Percentiles rank a stretch among this genome's conserved stretches.
Evolutionary conservation across 139 green algal species (phyloP).

Genomic region (Chlamydomonas asymmetrica): DNA sequence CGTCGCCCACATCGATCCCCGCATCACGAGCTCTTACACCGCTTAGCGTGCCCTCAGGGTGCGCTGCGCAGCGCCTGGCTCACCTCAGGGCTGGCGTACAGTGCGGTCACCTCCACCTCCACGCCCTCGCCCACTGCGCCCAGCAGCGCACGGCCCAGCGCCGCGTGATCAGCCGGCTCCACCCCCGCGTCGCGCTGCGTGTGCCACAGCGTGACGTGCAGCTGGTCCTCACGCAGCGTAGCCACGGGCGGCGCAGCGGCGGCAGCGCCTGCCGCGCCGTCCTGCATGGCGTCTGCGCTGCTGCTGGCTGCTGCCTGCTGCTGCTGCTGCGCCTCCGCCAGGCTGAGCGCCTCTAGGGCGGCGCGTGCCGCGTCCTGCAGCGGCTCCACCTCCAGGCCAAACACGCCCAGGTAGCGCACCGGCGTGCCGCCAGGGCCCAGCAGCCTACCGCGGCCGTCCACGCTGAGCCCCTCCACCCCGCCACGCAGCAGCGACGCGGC

Average conservation of each 20-base stretch:
- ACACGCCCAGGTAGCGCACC: background rate
- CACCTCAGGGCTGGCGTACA: constrained; percentile 35
- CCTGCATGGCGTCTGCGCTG: background rate
- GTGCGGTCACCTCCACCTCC: constrained; percentile 31
- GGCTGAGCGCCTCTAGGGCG: no score
- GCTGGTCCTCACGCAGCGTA: background rate
- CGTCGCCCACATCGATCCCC: no score
- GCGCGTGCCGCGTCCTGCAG: constrained; percentile 10
- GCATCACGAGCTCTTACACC: no score
- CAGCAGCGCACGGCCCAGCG: constrained; percentile 27
- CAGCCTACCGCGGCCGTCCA: background rate
- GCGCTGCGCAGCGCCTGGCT: no score
- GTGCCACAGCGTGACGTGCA: constrained; percentile 46
- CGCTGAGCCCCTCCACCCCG: no score
- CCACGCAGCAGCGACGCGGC: background rate
- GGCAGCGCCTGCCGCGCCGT: constrained; percentile 6
- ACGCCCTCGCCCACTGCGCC: constrained; percentile 23
- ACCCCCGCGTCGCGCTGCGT: constrained; percentile 6
- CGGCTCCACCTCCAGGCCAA: constrained; percentile 20
- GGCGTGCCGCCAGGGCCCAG: background rate
- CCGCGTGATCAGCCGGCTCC: constrained; percentile 2
- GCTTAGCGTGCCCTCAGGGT: no score
- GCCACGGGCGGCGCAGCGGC: no score
- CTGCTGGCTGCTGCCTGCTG: background rate
- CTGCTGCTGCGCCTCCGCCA: constrained; percentile 16